Conservation (phyloP, 768 basidiomycete species). For the Suillus alpinus region DNA sequence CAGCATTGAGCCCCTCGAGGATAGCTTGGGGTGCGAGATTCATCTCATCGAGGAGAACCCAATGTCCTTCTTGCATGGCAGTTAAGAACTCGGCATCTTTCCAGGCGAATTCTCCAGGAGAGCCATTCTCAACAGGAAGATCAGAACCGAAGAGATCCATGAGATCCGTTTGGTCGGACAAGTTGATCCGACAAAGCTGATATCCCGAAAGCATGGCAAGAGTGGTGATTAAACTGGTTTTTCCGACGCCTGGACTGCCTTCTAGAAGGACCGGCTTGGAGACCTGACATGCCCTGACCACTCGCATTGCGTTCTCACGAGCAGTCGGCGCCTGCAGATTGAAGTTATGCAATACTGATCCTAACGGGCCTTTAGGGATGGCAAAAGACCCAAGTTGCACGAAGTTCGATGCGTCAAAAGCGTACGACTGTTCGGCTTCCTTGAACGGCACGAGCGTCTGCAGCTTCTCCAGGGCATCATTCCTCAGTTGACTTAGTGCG, state of each 20-base stretch:
- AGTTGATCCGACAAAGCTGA: conserved; percentile 85
- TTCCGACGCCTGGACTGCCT: conserved; percentile 97
- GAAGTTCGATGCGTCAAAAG: conserved; percentile 33
- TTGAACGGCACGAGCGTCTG: conserved; percentile 51
- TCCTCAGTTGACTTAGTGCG: conserved; percentile 59
- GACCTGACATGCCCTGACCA: conserved; percentile 87
- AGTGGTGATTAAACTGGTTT: conserved; percentile 90
- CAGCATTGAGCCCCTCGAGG: conserved; percentile 94
- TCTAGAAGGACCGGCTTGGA: conserved; percentile 91
- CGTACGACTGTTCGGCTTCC: conserved; percentile 19
- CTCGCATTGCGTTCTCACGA: conserved; percentile 79
- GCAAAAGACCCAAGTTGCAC: conserved; percentile 74
- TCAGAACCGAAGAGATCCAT: conserved; percentile 96
- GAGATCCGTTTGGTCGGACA: conserved; percentile 97
- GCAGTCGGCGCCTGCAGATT: conserved; percentile 89
- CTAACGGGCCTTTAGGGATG: conserved; percentile 55
- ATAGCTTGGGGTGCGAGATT: conserved; percentile 96
- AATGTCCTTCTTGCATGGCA: conserved; percentile 92
- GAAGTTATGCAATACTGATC: conserved; percentile 47
- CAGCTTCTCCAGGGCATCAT: conserved; percentile 54
- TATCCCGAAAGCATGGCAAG: conserved; percentile 80
- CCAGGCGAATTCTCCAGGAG: conserved; percentile 93
- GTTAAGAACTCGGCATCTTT: conserved; percentile 94
- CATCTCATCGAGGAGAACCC: conserved; percentile 99
- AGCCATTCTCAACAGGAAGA: conserved; percentile 89